A percentile compares a stretch with the other conserved stretches of the same genome.
These are phyloP conservation scores for Nicotiana benthamiana DNA, from an alignment of 257 asterid genomes.

Conservation along the genomic window DNA sequence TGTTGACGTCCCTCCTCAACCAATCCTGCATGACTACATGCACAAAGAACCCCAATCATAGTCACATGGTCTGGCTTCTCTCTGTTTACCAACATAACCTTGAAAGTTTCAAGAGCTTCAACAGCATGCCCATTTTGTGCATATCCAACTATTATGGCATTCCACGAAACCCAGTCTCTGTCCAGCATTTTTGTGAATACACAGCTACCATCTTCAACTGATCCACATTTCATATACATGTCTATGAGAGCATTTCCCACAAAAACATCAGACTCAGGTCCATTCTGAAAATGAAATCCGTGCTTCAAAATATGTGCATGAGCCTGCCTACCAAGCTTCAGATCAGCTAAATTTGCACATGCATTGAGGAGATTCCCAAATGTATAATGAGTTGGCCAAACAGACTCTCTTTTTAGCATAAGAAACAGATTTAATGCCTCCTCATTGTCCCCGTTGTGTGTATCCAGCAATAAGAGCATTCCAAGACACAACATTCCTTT, in stretches of 20 bases:
- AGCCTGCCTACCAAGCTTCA: slow-evolving; percentile 14
- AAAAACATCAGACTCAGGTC: slow-evolving; percentile 12
- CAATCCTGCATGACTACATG: slow-evolving; percentile 13
- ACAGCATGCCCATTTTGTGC: slow-evolving; percentile 13
- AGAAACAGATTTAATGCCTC: slow-evolving; percentile 11
- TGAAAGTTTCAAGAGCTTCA: slow-evolving; percentile 12
- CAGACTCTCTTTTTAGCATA: slow-evolving; percentile 8
- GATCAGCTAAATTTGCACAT: slow-evolving; percentile 11
- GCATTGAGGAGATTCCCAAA: slow-evolving; percentile 12
- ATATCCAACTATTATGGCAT: slow-evolving; percentile 10
- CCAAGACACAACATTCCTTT: slow-evolving; percentile 17
- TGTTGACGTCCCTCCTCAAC: slow-evolving; percentile 8
- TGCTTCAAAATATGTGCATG: slow-evolving; percentile 16
- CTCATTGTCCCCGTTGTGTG: slow-evolving; percentile 13
- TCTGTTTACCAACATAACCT: not conserved
- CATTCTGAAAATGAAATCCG: slow-evolving; percentile 10
- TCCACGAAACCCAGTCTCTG: slow-evolving; percentile 14
- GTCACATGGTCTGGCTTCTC: slow-evolving; percentile 14
- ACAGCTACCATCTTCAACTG: slow-evolving; percentile 9
- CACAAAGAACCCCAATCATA: slow-evolving; percentile 15
- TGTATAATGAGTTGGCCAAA: slow-evolving; percentile 17
- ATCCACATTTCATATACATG: slow-evolving; percentile 18
- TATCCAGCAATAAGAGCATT: slow-evolving; percentile 17
- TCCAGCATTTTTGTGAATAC: slow-evolving; percentile 12
- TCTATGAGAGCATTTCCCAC: slow-evolving; percentile 13